These are phyloP conservation scores for Sindora glabra DNA, from an alignment of 306 rosid genomes.

Conservation along the genomic window DNA sequence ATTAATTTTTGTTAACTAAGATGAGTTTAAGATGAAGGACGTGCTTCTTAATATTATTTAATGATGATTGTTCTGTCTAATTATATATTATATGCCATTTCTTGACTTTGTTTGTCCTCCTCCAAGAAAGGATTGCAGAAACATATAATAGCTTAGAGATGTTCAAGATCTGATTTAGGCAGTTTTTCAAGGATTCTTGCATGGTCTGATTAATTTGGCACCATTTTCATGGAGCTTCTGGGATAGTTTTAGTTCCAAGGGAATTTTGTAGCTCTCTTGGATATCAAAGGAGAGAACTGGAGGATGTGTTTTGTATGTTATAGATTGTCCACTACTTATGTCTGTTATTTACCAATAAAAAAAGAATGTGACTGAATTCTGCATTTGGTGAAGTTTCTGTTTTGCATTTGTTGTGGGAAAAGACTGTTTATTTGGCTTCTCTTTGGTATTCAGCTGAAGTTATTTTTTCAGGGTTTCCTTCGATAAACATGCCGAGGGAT, in stretches of 20 bases:
- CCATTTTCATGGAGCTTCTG: neutral
- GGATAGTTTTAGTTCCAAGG: neutral
- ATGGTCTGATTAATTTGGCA: too few relatives aligned
- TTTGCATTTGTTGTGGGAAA: neutral
- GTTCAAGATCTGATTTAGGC: neutral
- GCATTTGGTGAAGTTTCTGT: neutral
- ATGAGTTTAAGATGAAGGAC: neutral
- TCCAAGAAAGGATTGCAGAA: neutral
- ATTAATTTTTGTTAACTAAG: neutral
- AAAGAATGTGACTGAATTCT: neutral
- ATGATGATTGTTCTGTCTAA: neutral
- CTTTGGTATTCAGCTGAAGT: neutral
- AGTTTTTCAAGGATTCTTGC: too few relatives aligned
- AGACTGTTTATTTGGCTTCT: neutral
- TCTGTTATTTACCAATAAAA: neutral
- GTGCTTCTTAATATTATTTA: neutral
- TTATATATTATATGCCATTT: neutral
- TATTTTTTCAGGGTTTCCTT: neutral
- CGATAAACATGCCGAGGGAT: neutral
- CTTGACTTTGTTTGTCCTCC: neutral
- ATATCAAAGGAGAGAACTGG: neutral
- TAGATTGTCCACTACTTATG: neutral
- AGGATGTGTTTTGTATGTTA: neutral
- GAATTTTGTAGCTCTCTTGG: neutral
- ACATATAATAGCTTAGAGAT: neutral